Evolutionary conservation across 1,139 yeast species (phyloP).

Genomic region (Protomyces gravidus): DNA sequence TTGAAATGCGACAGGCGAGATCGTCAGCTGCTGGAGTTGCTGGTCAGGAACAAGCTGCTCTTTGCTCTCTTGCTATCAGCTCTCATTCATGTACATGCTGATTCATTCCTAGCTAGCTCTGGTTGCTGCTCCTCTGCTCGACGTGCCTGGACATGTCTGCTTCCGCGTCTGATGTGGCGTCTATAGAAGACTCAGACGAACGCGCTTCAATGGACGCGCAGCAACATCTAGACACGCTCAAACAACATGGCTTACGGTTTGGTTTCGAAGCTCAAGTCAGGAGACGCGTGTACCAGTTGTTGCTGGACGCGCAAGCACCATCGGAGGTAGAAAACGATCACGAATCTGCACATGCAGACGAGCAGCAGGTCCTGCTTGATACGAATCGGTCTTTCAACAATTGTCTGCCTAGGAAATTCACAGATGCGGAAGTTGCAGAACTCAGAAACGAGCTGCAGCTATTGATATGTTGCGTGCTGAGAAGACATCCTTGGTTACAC

Average conservation of each 20-base stretch:
- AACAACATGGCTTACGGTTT: background rate
- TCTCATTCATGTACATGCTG: too few species aligned
- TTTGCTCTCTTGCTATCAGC: too few species aligned
- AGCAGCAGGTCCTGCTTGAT: constrained; percentile 71
- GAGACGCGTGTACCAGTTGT: constrained; percentile 3
- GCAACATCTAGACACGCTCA: constrained; percentile 4
- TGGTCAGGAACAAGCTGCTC: too few species aligned
- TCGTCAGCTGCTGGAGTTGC: too few species aligned
- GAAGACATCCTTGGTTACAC: constrained; percentile 57
- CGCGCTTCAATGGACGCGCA: too few species aligned
- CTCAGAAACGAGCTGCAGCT: constrained; percentile 44
- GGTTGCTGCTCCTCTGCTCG: too few species aligned
- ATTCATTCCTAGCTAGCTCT: too few species aligned
- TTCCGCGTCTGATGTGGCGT: too few species aligned
- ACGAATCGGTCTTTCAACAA: constrained; percentile 59
- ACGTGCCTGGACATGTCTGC: too few species aligned
- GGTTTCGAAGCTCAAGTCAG: constrained; percentile 11
- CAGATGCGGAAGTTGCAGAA: constrained; percentile 36
- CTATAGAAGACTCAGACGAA: too few species aligned
- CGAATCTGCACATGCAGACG: constrained; percentile 46
- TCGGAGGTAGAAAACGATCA: background rate
- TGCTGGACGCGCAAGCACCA: constrained; percentile 1
- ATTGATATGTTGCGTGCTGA: constrained; percentile 53
- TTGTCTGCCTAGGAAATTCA: constrained; percentile 34
- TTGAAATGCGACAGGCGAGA: too few species aligned